Percentiles rank a stretch among this genome's conserved stretches.
These are phyloP conservation scores for Chrysoporthe deuterocubensis DNA, from an alignment of 2,329 filamentous ascomycete species.

Conservation along the genomic window DNA sequence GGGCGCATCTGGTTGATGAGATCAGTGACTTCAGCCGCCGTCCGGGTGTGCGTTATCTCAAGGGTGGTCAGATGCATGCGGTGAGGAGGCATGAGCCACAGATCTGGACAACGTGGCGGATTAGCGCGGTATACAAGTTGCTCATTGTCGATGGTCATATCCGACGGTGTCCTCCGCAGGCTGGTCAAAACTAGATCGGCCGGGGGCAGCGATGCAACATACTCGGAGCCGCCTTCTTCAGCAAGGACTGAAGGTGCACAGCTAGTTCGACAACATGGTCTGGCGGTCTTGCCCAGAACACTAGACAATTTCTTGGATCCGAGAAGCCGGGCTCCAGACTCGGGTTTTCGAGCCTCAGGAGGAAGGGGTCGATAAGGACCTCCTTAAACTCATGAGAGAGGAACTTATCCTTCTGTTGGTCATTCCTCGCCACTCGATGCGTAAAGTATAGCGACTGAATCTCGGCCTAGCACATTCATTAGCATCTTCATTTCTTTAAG, in stretches of 20 bases:
- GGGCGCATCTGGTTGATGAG: conserved; percentile 63
- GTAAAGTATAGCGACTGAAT: conserved; percentile 74
- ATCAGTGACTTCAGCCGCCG: conserved; percentile 66
- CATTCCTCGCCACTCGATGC: conserved; percentile 77
- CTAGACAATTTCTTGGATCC: conserved; percentile 81
- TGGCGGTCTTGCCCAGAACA: conserved; percentile 87
- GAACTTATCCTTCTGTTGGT: conserved; percentile 75
- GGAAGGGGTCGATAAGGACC: conserved; percentile 75
- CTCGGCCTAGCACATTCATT: conserved; percentile 51
- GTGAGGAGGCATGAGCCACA: conserved; percentile 85
- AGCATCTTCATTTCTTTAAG: not conserved
- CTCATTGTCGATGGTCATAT: not conserved
- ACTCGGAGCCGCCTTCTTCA: conserved; percentile 72
- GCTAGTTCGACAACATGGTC: conserved; percentile 71
- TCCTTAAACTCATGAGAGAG: conserved; percentile 69
- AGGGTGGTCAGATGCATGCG: conserved; percentile 84
- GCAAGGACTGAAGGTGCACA: conserved; percentile 66
- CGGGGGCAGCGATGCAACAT: conserved; percentile 39
- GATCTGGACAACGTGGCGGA: conserved; percentile 42
- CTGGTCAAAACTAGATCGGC: not conserved
- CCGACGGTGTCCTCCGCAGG: not conserved
- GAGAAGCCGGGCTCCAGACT: conserved; percentile 68
- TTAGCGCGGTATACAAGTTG: not conserved
- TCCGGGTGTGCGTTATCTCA: conserved; percentile 82
- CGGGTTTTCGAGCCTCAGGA: conserved; percentile 70